Evolutionary conservation across 768 basidiomycete species (phyloP), one percentile per base, ranked within the genome.

Genomic region (Hydnomerulius pinastri): DNA sequence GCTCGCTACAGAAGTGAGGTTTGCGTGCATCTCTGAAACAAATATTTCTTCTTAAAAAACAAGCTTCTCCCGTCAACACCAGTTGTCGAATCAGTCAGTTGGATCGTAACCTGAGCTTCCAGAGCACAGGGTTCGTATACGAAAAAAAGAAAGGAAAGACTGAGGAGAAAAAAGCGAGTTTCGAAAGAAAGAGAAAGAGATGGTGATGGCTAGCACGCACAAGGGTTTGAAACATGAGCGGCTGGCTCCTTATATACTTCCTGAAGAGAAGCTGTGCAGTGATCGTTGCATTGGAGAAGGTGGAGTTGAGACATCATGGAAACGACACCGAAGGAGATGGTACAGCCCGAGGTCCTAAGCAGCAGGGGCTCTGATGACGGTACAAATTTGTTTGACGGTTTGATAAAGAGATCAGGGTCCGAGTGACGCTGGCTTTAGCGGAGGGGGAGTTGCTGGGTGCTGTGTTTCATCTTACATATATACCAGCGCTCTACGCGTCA

Each of bases 41-140:
- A 23, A 29, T 18, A 9, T 27, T 43, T 30, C 42, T 35, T 35
- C n/a, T 8, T 17, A 35, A n/a, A 35, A 35, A 1, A 35, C n/a
- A 48, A 20, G n/a, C 25, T 8, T 39, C 12, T 27, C 17, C 24
- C 15, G 37, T 29, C 27, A 27, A 23, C 23, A 20, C 27, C n/a
- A 36, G 30, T 18, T 20, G 7, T 18, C 18, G 33, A 11, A 35
- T 18, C 33, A 35, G 42, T 37, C 40, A 32, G 24, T 21, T 51
- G 35, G 32, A 50, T 27, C n/a, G 25, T 35, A 30, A 15, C 29
- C 43, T 51, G 50, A n/a, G 37, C 50, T 51, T 8, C 50, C 43
- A 51, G 50, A 51, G 50, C 35, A 24, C 50, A 51, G 50, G 25
- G 5, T 35, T 28, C 20, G 33, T 18, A 32, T 32, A 43, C 10